Conservation (phyloP, 345 rosid genomes). For the Arabidopsis thaliana region DNA sequence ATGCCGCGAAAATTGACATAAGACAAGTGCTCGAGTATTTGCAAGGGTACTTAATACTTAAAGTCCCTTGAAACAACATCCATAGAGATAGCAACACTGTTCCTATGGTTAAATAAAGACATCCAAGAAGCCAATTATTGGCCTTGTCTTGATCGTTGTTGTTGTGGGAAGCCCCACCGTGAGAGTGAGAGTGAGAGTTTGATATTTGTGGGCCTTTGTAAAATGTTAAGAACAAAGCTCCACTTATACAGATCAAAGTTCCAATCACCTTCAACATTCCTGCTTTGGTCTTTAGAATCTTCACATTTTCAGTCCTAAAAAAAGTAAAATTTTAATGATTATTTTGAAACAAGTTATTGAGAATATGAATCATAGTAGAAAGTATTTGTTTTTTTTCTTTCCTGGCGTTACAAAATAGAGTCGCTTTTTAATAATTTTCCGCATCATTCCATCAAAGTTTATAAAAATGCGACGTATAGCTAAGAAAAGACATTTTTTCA, state of each 20-base stretch:
- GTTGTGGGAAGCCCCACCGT: conserved; percentile 1
- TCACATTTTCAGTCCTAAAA: conserved; percentile 55
- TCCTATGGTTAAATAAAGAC: conserved; percentile 49
- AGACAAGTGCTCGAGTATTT: conserved; percentile 68
- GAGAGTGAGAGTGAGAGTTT: conserved; percentile 35
- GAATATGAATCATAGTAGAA: neutral
- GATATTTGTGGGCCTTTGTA: conserved; percentile 59
- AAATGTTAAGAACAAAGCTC: conserved; percentile 61
- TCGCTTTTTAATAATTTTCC: neutral
- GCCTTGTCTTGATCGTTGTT: conserved; percentile 9
- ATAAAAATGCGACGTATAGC: neutral
- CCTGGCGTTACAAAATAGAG: neutral
- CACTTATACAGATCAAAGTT: conserved; percentile 59
- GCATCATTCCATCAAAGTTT: conserved; percentile 16
- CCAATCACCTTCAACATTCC: conserved; percentile 60
- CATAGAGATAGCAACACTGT: conserved; percentile 59
- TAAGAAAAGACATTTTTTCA: conserved; percentile 29
- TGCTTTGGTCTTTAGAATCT: conserved; percentile 50
- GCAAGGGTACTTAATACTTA: conserved; percentile 58
- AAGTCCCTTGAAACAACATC: conserved; percentile 64
- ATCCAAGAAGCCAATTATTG: conserved; percentile 58
- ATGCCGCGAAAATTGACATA: conserved; percentile 61
- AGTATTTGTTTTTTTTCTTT: neutral
- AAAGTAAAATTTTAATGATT: neutral
- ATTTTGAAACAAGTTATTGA: neutral